These are phyloP conservation scores for Mortierella sp. DNA, from an alignment of 371 early-diverging fungal species.

Conservation along the genomic window DNA sequence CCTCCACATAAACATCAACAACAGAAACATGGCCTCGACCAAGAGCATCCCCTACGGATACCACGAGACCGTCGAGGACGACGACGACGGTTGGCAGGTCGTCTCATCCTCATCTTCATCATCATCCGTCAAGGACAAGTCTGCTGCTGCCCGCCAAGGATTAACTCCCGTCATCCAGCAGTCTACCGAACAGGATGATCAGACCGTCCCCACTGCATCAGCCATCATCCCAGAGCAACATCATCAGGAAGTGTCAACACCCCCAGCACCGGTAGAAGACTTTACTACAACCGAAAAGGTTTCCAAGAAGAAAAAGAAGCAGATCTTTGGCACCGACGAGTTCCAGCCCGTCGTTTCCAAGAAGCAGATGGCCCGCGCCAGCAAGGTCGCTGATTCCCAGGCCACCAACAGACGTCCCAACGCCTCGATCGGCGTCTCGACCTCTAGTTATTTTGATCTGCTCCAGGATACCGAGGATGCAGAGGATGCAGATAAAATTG, in stretches of 20 bases:
- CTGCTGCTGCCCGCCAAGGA: background rate
- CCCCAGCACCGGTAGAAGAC: conserved; percentile 14
- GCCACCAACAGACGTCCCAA: conserved; percentile 25
- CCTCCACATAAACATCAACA: background rate
- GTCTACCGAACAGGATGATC: conserved; percentile 4
- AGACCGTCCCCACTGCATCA: conserved; percentile 3
- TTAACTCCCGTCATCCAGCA: background rate
- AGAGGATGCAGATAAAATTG: conserved; percentile 40
- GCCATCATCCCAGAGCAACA: background rate
- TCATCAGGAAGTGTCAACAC: background rate
- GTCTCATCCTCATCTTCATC: conserved; percentile 45
- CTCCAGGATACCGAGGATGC: conserved; percentile 50
- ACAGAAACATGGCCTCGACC: background rate
- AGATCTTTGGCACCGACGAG: conserved; percentile 58
- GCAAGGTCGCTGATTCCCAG: conserved; percentile 21
- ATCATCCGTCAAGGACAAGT: conserved; percentile 28
- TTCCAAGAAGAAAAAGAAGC: conserved; percentile 55
- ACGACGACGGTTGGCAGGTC: conserved; percentile 59
- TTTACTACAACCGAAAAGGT: conserved; percentile 18
- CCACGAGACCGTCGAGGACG: conserved; percentile 38
- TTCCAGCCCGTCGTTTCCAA: conserved; percentile 57
- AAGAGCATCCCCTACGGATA: conserved; percentile 21
- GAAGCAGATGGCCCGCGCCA: conserved; percentile 53
- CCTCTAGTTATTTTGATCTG: conserved; percentile 57
- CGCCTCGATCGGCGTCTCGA: conserved; percentile 44